phyloP scores from a whole-genome alignment of 805 yeast species.

The Starmerella floris region DNA sequence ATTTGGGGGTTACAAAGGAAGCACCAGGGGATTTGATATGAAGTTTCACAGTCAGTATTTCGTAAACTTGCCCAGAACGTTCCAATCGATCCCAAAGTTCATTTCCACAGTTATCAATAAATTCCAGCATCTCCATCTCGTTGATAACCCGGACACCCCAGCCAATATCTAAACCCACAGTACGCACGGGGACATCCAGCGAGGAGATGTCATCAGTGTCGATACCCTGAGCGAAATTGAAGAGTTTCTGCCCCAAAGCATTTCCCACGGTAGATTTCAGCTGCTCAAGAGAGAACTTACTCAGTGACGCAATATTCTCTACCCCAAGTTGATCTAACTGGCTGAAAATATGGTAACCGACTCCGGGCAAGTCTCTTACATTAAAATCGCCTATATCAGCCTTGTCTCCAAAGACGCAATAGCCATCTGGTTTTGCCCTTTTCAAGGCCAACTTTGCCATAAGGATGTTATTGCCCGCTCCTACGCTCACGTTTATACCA shows the following conservation, averaged over 20 bases:
- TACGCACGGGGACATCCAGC: slow-evolving; percentile 41
- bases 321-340: slow-evolving; percentile 32
- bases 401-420: slow-evolving; percentile 28
- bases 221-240: slow-evolving; percentile 47
- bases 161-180: slow-evolving; percentile 76
- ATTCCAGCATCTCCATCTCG: slow-evolving; percentile 48
- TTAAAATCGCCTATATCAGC: slow-evolving; percentile 21
- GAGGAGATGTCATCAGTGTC: slow-evolving; percentile 42
- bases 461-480: slow-evolving; percentile 59
- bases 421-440: slow-evolving; percentile 72
- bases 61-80: slow-evolving; percentile 30
- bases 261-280: slow-evolving; percentile 46
- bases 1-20: slow-evolving; percentile 64
- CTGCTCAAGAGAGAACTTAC: slow-evolving; percentile 24
- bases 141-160: slow-evolving; percentile 74
- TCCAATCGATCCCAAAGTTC: slow-evolving; percentile 47
- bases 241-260: slow-evolving; percentile 55
- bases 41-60: slow-evolving; percentile 41
- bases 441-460: slow-evolving; percentile 63
- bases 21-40: slow-evolving; percentile 53
- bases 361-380: slow-evolving; percentile 31
- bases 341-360: slow-evolving; percentile 31
- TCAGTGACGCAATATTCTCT: slow-evolving; percentile 33
- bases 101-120: slow-evolving; percentile 41
- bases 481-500: slow-evolving; percentile 63